Percentiles rank a stretch among this genome's conserved stretches.
Evolutionary conservation across 1,284 basidiomycete genomes (phyloP).

Genomic region (Cerrena zonata): DNA sequence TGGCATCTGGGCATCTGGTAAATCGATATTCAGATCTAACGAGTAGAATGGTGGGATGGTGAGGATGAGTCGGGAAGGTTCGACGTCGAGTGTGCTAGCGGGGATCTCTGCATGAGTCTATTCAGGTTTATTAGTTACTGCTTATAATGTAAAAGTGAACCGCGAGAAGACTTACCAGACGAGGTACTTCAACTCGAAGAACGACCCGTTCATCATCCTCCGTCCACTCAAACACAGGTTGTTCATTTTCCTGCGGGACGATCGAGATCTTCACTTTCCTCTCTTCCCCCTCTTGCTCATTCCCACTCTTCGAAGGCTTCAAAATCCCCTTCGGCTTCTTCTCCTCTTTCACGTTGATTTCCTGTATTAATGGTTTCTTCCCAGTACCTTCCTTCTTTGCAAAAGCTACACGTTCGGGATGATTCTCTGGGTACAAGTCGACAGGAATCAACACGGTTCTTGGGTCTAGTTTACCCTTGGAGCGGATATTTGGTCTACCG

Average conservation of each 20-base stretch:
- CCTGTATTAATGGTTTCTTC: neutral
- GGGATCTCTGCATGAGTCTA: conserved; percentile 31
- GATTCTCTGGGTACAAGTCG: conserved; percentile 29
- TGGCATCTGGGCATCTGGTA: conserved; percentile 45
- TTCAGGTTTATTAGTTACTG: conserved; percentile 31
- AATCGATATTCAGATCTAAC: conserved; percentile 51
- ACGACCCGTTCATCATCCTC: conserved; percentile 26
- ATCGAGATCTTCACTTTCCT: conserved; percentile 8
- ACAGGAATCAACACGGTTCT: conserved; percentile 51
- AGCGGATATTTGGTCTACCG: conserved; percentile 62
- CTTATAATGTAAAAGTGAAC: conserved; percentile 2
- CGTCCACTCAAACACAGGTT: conserved; percentile 45
- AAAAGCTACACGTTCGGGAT: conserved; percentile 18
- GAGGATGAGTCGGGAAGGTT: conserved; percentile 50
- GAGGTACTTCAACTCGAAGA: conserved; percentile 34
- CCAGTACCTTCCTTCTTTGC: neutral
- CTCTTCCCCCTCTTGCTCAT: neutral
- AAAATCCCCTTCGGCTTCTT: conserved; percentile 35
- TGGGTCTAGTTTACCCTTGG: conserved; percentile 58
- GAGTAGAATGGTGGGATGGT: conserved; percentile 40
- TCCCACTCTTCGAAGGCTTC: conserved; percentile 25
- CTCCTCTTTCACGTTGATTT: neutral
- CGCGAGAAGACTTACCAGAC: conserved; percentile 1
- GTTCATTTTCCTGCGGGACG: conserved; percentile 6
- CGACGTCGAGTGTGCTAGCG: conserved; percentile 52